Percentiles rank a stretch among this genome's conserved stretches.
Evolutionary conservation across 1,139 yeast species (phyloP).

Genomic region (Saccharomycopsis crataegensis): DNA sequence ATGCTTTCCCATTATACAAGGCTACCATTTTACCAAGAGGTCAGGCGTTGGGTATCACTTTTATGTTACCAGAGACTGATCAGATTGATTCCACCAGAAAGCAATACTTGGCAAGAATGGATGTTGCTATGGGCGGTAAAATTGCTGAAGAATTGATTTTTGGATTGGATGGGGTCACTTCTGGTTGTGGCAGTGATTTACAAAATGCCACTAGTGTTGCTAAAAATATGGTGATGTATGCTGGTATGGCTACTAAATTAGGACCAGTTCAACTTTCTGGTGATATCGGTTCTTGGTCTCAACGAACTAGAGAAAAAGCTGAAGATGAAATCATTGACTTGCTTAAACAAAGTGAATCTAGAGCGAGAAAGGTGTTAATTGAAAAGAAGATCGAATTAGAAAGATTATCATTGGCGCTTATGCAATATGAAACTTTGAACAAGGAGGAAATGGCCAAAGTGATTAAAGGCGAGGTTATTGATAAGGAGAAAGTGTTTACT

Average conservation of each 20-base stretch:
- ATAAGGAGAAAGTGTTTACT: slow-evolving; percentile 58
- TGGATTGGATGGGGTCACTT: slow-evolving; percentile 87
- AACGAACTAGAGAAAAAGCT: slow-evolving; percentile 77
- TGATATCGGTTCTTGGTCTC: slow-evolving; percentile 94
- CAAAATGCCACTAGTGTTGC: slow-evolving; percentile 88
- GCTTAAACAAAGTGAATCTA: slow-evolving; percentile 65
- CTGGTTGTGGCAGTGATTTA: slow-evolving; percentile 90
- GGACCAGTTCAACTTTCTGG: slow-evolving; percentile 89
- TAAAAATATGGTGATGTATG: slow-evolving; percentile 92
- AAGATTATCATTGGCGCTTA: slow-evolving; percentile 84
- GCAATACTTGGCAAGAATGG: slow-evolving; percentile 86
- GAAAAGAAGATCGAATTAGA: slow-evolving; percentile 66
- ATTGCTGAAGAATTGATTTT: slow-evolving; percentile 91
- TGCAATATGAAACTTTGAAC: slow-evolving; percentile 92
- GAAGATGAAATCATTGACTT: slow-evolving; percentile 83
- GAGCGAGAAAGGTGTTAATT: slow-evolving; percentile 64
- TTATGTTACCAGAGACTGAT: slow-evolving; percentile 98
- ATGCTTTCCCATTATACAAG: slow-evolving; percentile 94
- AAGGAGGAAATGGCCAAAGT: slow-evolving; percentile 86
- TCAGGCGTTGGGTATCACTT: slow-evolving; percentile 90
- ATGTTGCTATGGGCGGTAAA: slow-evolving; percentile 99
- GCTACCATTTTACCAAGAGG: slow-evolving; percentile 98
- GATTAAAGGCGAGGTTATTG: slow-evolving; percentile 68
- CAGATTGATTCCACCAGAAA: slow-evolving; percentile 86
- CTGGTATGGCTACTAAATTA: slow-evolving; percentile 91